Evolutionary conservation across 306 rosid genomes (phyloP).

Genomic region (Citrullus colocynthis): DNA sequence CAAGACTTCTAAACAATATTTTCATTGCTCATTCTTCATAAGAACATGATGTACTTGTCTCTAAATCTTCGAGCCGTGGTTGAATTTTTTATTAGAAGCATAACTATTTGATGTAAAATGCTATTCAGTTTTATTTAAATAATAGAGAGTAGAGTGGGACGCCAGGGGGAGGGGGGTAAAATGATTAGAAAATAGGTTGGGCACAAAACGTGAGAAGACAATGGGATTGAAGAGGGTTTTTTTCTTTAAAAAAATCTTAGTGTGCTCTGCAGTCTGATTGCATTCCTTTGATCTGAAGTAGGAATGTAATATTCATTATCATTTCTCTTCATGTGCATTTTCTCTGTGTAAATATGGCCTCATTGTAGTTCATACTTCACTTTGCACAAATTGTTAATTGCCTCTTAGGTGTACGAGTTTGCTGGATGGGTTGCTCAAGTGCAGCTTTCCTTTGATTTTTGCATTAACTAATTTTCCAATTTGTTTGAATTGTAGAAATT

Average conservation of each 20-base stretch:
- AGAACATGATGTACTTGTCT: not conserved
- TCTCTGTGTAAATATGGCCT: not conserved
- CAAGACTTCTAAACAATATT: not conserved
- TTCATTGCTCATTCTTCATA: not conserved
- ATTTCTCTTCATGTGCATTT: not conserved
- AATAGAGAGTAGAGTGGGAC: not conserved
- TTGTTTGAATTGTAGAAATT: slow-evolving; percentile 40
- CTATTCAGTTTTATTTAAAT: not conserved
- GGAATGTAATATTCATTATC: not conserved
- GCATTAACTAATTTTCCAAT: not conserved
- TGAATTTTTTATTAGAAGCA: not conserved
- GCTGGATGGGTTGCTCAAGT: not conserved
- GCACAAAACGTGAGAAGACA: not conserved
- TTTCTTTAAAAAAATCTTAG: not conserved
- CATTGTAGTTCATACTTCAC: not conserved
- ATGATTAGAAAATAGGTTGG: not conserved
- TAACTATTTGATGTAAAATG: not conserved
- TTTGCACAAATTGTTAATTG: not conserved
- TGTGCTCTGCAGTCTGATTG: not conserved
- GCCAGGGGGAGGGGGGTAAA: not conserved
- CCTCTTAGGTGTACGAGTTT: not conserved
- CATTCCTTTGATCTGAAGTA: not conserved
- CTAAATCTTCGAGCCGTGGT: not conserved
- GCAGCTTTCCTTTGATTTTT: not conserved
- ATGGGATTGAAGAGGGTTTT: not conserved